Evolutionary conservation across 2,329 filamentous ascomycete genomes (phyloP).

Genomic region (Karstenula rhodostoma): DNA sequence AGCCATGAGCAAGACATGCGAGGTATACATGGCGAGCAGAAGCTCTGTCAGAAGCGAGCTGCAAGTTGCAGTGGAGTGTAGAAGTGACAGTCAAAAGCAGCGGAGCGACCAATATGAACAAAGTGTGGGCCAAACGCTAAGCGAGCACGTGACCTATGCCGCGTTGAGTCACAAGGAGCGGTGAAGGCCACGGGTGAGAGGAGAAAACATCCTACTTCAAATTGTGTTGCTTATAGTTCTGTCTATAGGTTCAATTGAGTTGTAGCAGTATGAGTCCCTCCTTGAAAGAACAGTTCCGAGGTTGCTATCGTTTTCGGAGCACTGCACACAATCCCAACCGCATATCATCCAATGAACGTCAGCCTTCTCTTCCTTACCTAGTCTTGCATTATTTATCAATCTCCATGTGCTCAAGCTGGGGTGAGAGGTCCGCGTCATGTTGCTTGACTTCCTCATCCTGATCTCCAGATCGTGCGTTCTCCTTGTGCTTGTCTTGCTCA

Average conservation of each 20-base stretch:
- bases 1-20: not conserved
- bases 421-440: too few relatives aligned
- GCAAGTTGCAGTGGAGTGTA: not conserved
- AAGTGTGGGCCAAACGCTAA: not conserved
- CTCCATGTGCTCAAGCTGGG: too few relatives aligned
- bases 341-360: too few relatives aligned
- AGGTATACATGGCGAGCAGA: not conserved
- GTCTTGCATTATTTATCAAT: too few relatives aligned
- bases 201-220: not conserved
- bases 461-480: too few relatives aligned
- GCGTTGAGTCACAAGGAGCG: not conserved
- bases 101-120: not conserved
- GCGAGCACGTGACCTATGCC: not conserved
- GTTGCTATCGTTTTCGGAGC: too few relatives aligned
- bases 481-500: not conserved
- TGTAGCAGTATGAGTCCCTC: too few relatives aligned
- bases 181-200: constrained; percentile 1
- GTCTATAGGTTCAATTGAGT: not conserved
- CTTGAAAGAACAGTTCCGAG: too few relatives aligned
- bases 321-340: too few relatives aligned
- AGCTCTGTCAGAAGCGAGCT: not conserved
- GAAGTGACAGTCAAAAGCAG: not conserved
- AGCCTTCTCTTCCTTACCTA: too few relatives aligned
- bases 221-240: not conserved
- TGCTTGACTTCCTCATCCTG: too few relatives aligned